Conservation (phyloP, 2,329 filamentous ascomycete species). For the Alternaria tenuissima region DNA sequence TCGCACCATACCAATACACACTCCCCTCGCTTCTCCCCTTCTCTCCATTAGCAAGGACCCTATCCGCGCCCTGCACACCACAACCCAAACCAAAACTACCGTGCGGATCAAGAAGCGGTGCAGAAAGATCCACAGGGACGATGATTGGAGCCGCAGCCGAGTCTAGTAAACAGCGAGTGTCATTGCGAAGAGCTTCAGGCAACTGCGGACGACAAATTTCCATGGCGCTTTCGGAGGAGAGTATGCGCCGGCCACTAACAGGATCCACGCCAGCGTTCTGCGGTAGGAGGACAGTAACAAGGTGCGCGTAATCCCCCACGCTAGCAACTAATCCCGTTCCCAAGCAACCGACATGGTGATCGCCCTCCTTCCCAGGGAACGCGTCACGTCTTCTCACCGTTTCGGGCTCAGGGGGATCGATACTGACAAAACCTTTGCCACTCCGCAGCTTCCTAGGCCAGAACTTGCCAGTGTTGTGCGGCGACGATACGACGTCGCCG, state of each 20-base stretch:
- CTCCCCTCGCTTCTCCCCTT: conserved; percentile 31
- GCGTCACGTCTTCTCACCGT: not conserved
- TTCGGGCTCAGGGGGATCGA: not conserved
- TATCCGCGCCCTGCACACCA: conserved; percentile 59
- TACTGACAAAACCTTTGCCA: not conserved
- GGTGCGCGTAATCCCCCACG: not conserved
- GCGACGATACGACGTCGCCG: conserved; percentile 51
- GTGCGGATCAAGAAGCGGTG: conserved; percentile 58
- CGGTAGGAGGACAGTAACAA: not conserved
- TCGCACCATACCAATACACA: conserved; percentile 38
- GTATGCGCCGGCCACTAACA: not conserved
- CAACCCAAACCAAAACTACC: conserved; percentile 49
- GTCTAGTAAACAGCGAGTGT: conserved; percentile 27
- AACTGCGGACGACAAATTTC: not conserved
- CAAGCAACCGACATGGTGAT: not conserved
- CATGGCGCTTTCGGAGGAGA: not conserved
- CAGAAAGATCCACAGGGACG: conserved; percentile 54
- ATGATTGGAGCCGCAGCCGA: conserved; percentile 14
- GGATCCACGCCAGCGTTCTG: not conserved
- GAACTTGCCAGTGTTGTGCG: conserved; percentile 49
- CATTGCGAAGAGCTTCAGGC: not conserved
- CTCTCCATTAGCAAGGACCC: conserved; percentile 38
- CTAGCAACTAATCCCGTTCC: not conserved
- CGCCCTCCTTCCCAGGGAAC: not conserved
- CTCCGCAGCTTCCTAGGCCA: conserved; percentile 53